These are phyloP conservation scores for Kodamaea restingae DNA, from an alignment of 805 yeast genomes.

Conservation along the genomic window DNA sequence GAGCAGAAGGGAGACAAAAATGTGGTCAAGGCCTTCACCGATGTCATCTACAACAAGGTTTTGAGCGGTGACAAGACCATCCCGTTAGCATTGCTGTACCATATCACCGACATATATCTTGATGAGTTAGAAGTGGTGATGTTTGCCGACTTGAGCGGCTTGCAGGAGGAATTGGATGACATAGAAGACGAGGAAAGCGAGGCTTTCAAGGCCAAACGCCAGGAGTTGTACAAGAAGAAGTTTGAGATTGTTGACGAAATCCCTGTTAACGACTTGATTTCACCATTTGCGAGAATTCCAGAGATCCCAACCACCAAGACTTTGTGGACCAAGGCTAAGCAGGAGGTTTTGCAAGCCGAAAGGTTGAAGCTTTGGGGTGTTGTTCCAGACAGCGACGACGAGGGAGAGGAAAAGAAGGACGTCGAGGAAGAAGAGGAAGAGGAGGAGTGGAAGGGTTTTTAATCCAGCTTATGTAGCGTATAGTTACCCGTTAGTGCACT, in stretches of 20 bases:
- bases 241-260: constrained; percentile 35
- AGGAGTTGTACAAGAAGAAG: constrained; percentile 25
- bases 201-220: constrained; percentile 28
- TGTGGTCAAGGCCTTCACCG: constrained; percentile 43
- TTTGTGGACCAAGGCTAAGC: constrained; percentile 58
- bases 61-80: constrained; percentile 56
- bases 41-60: constrained; percentile 42
- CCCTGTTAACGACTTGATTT: constrained; percentile 53
- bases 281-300: constrained; percentile 56
- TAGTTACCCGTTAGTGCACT: no score
- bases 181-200: constrained; percentile 26
- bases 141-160: constrained; percentile 45
- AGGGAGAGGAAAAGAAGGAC: constrained; percentile 19
- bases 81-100: constrained; percentile 78
- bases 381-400: constrained; percentile 21
- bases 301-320: constrained; percentile 54
- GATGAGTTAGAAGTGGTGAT: constrained; percentile 78
- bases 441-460: constrained; percentile 36
- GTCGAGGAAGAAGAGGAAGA: constrained; percentile 15
- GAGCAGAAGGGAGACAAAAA: constrained; percentile 45
- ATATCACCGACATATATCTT: constrained; percentile 73
- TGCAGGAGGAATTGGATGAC: constrained; percentile 37
- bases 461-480: constrained; percentile 1
- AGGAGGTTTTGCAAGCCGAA: constrained; percentile 62
- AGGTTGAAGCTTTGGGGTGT: constrained; percentile 66